Conservation (phyloP, 108 stramenopile genomes). For the Stephanodiscus triporus region DNA sequence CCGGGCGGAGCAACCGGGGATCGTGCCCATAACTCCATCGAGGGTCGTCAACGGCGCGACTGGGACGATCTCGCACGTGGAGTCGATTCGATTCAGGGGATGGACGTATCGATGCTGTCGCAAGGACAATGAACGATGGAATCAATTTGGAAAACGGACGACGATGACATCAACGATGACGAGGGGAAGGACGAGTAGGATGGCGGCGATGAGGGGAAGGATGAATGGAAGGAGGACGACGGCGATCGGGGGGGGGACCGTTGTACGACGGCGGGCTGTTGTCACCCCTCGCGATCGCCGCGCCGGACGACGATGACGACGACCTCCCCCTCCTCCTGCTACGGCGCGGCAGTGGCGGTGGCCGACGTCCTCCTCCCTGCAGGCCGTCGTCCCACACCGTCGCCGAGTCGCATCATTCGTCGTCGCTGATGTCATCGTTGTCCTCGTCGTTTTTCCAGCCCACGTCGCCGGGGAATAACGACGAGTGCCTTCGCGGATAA, state of each 20-base stretch:
- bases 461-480: not conserved
- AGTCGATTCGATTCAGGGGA: constrained; percentile 36
- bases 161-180: not conserved
- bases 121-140: constrained; percentile 28
- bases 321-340: too few species aligned
- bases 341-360: too few species aligned
- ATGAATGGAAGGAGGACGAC: constrained; percentile 3
- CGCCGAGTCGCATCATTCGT: not conserved
- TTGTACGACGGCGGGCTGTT: too few species aligned
- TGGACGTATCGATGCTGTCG: constrained; percentile 45
- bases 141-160: constrained; percentile 23
- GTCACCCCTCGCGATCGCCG: too few species aligned
- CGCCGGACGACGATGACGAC: not conserved
- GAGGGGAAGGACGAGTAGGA: constrained; percentile 36
- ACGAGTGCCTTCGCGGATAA: not conserved
- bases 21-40: constrained; percentile 3
- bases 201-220: not conserved
- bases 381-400: not conserved
- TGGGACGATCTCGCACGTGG: not conserved
- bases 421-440: not conserved
- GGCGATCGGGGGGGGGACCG: too few species aligned
- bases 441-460: too few species aligned
- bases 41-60: not conserved
- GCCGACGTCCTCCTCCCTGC: too few species aligned
- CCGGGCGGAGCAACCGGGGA: constrained; percentile 22